Evolutionary conservation across 2,329 filamentous ascomycete species (phyloP).

Genomic region (Furcasterigmium furcatum): DNA sequence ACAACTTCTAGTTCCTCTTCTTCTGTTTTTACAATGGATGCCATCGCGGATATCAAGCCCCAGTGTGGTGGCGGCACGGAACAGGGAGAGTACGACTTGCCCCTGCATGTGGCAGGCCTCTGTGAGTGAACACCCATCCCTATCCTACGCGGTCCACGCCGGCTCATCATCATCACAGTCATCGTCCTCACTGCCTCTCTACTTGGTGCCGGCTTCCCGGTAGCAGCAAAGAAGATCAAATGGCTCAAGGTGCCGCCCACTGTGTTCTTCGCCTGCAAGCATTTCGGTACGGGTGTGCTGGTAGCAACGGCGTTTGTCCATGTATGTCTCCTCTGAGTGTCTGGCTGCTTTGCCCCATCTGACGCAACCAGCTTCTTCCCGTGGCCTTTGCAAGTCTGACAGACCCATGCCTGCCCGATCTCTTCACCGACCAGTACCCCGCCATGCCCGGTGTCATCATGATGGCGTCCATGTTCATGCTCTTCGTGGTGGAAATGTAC

Average conservation of each 20-base stretch:
- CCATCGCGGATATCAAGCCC: slow-evolving; percentile 28
- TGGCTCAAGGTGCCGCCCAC: slow-evolving; percentile 55
- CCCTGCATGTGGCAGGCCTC: slow-evolving; percentile 35
- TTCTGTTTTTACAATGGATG: slow-evolving; percentile 18
- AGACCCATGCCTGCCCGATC: slow-evolving; percentile 53
- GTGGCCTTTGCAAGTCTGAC: slow-evolving; percentile 53
- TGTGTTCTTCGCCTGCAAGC: slow-evolving; percentile 60
- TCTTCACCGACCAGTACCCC: slow-evolving; percentile 58
- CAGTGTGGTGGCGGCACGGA: slow-evolving; percentile 31
- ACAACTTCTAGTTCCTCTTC: slow-evolving; percentile 13
- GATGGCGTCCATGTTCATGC: slow-evolving; percentile 57
- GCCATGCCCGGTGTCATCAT: slow-evolving; percentile 63
- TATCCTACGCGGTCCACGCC: background rate
- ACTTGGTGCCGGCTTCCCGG: slow-evolving; percentile 46
- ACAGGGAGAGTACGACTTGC: slow-evolving; percentile 36
- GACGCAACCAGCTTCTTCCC: slow-evolving; percentile 43
- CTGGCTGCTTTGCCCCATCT: background rate
- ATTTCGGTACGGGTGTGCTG: slow-evolving; percentile 69
- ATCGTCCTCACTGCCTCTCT: slow-evolving; percentile 34
- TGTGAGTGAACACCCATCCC: slow-evolving; percentile 27
- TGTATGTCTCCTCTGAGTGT: slow-evolving; percentile 32
- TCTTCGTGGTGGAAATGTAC: slow-evolving; percentile 63
- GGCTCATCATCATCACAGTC: slow-evolving; percentile 19
- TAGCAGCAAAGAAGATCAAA: slow-evolving; percentile 51
- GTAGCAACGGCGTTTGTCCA: slow-evolving; percentile 74